Percentiles rank a stretch among this genome's conserved stretches.
These are phyloP conservation scores for Luvunga scandens DNA, from an alignment of 345 rosid species.

Conservation along the genomic window DNA sequence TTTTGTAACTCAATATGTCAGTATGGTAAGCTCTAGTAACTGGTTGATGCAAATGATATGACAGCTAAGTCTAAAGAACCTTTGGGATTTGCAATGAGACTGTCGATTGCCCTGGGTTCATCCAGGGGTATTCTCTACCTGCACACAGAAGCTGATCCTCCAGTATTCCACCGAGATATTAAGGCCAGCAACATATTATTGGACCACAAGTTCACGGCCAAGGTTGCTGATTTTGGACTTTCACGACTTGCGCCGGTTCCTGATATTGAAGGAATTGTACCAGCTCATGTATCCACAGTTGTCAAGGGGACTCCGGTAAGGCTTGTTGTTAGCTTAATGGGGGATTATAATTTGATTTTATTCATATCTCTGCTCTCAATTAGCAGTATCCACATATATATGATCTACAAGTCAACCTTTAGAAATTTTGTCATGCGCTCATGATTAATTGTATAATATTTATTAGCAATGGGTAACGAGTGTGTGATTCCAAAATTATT, in stretches of 20 bases:
- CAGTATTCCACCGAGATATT: slow-evolving; percentile 90
- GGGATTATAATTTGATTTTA: neutral
- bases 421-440: neutral
- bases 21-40: slow-evolving; percentile 5
- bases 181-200: slow-evolving; percentile 89
- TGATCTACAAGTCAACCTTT: neutral
- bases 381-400: neutral
- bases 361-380: neutral
- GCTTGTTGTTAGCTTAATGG: neutral
- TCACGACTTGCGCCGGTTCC: slow-evolving; percentile 89
- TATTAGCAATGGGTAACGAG: neutral
- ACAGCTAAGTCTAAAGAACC: slow-evolving; percentile 59
- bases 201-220: slow-evolving; percentile 69
- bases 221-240: slow-evolving; percentile 96
- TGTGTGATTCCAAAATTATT: neutral
- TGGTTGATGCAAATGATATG: slow-evolving; percentile 11
- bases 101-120: slow-evolving; percentile 71
- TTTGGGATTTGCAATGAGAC: slow-evolving; percentile 59
- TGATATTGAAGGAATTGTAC: slow-evolving; percentile 59
- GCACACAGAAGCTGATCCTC: slow-evolving; percentile 94
- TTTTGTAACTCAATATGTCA: slow-evolving; percentile 2
- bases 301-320: slow-evolving; percentile 94
- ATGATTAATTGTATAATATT: neutral
- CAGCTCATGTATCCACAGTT: slow-evolving; percentile 80
- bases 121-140: slow-evolving; percentile 85